Base-by-base conservation (phyloP, 495 filamentous ascomycete genomes). In the Astrocystis sublimbata region DNA sequence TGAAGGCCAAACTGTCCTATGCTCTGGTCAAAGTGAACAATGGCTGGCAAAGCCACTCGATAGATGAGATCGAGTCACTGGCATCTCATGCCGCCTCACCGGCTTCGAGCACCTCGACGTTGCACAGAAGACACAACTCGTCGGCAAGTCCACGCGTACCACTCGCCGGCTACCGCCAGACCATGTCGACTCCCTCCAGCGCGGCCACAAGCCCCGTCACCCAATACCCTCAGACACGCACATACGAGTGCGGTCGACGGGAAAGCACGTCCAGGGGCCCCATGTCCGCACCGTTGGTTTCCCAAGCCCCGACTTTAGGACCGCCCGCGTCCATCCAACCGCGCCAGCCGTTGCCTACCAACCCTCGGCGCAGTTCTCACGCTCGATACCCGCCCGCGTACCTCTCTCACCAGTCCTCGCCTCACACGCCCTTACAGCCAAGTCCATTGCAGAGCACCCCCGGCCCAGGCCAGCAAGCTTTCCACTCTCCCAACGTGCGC, bases 11-110 rank as follows among this genome's bases (percentile, higher is more conserved):
- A 53, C 79, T 97, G 12, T 90, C 90, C 6, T 96, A 96, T 72
- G 92, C 92, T 36, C 91, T 93, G 78, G 84, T 93, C 66, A 96
- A 96, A 72, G 87, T 97, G 40, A 88, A 93, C 74, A 86, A 94
- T 71, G 91, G 89, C 52, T 91, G 91, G 82, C 87, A 93, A 76
- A 81, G 83, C 12, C 85, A 84, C 62, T 83, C 81, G 28, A 81
- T 89, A 56, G 84, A 86, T 47, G 86, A 93, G 62, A 78, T 89
- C n/a, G 88, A 92, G 68, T 78, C 84, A 13, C 76, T 88, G 24
- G 81, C 88, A 21, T 86, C 88, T 3, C 85, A 88, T 58, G 82
- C 78, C 40, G 78, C 73, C 31, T 85, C 85, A 6, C 84, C 86
- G 2, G 75, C 79, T n/a, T 85, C 83, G 8, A 82, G 80, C 45